Evolutionary conservation across 106 monocot genomes (phyloP).

Genomic region (Apostasia shenzhenica): DNA sequence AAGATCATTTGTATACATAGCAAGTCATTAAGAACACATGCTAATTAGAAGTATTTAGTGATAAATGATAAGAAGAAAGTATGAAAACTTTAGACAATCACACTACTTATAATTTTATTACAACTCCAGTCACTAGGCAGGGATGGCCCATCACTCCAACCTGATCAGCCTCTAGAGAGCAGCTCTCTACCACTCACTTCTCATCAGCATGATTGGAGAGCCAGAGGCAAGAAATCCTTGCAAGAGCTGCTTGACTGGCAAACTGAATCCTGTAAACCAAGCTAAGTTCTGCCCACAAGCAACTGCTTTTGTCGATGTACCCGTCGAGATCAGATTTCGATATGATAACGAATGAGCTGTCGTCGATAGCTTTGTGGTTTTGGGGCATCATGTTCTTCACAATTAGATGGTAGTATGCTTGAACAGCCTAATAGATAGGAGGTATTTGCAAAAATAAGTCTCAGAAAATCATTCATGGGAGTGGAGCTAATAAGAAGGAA

Average conservation of each 20-base stretch:
- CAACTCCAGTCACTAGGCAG: constrained; percentile 33
- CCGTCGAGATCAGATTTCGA: constrained; percentile 77
- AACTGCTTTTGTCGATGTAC: constrained; percentile 13
- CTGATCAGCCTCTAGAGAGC: constrained; percentile 58
- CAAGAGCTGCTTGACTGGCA: constrained; percentile 62
- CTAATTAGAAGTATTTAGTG: no score
- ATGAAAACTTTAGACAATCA: no score
- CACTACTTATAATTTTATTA: constrained; percentile 40
- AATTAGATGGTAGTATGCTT: constrained; percentile 55
- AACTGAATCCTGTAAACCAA: constrained; percentile 63
- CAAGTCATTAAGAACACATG: no score
- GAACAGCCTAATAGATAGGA: constrained; percentile 54
- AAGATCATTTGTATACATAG: no score
- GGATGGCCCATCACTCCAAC: constrained; percentile 16
- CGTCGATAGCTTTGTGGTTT: constrained; percentile 44
- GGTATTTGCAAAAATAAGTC: no score
- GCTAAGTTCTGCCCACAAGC: constrained; percentile 60
- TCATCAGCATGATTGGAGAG: constrained; percentile 21
- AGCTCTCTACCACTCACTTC: constrained; percentile 29
- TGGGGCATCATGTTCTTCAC: constrained; percentile 30
- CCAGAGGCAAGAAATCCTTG: constrained; percentile 60
- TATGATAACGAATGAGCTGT: constrained; percentile 65
- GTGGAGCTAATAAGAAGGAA: no score
- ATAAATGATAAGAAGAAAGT: no score
- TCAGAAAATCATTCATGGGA: no score